phyloP scores from a whole-genome alignment of 129 eudicot species.

The Kitagawia praeruptora region DNA sequence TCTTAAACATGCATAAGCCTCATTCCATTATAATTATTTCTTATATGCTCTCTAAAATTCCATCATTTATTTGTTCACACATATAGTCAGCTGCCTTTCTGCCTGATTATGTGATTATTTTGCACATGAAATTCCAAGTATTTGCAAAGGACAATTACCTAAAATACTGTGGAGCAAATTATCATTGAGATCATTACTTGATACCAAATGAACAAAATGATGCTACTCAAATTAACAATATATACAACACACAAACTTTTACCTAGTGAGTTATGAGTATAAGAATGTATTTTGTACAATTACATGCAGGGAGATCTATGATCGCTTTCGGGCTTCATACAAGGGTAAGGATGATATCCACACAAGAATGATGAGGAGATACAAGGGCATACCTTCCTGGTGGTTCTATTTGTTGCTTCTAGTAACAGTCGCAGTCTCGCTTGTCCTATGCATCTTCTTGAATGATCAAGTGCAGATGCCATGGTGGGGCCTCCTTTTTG shows the following conservation, averaged over 20 bases:
- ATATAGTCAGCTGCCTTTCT: conserved; percentile 1
- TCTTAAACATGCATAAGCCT: neutral
- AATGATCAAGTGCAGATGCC: conserved; percentile 83
- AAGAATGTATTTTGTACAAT: neutral
- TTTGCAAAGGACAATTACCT: neutral
- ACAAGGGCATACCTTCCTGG: conserved; percentile 84
- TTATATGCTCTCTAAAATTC: neutral
- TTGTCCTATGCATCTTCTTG: conserved; percentile 56
- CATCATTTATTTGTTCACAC: neutral
- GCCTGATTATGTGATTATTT: neutral
- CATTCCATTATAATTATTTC: neutral
- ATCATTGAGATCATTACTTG: neutral
- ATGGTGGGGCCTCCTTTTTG: conserved; percentile 95
- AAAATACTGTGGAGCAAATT: neutral
- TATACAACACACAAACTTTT: neutral
- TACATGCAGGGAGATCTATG: conserved; percentile 66
- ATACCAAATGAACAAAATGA: neutral
- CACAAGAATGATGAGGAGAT: conserved; percentile 70
- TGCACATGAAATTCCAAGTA: neutral
- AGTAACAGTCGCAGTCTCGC: conserved; percentile 55
- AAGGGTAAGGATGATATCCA: conserved; percentile 78
- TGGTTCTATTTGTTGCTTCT: conserved; percentile 70
- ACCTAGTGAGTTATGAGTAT: neutral
- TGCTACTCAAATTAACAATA: neutral
- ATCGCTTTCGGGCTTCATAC: conserved; percentile 59